phyloP scores from a whole-genome alignment of 2,329 filamentous ascomycete genomes.

The Cladosporium velox region DNA sequence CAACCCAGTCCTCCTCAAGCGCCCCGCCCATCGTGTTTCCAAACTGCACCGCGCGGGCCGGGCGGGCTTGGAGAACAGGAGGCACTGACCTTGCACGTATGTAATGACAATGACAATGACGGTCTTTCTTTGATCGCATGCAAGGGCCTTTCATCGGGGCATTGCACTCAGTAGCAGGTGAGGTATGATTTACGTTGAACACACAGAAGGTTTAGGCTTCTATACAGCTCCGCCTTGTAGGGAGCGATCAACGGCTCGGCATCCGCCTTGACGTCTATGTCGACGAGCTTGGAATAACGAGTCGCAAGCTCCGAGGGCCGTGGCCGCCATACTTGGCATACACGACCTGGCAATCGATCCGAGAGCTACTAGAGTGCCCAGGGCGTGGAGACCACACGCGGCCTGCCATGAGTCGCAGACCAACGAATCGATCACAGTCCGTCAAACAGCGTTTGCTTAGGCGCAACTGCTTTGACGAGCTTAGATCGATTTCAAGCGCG shows the following conservation, averaged over 20 bases:
- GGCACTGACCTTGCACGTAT: background rate
- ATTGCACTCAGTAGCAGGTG: background rate
- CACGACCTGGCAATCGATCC: background rate
- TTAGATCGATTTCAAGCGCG: background rate
- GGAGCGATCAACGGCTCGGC: background rate
- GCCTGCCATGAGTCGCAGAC: background rate
- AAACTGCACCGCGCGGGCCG: constrained; percentile 6
- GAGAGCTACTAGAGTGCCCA: background rate
- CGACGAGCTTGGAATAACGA: background rate
- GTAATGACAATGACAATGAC: background rate
- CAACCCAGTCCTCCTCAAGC: background rate
- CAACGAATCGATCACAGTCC: background rate
- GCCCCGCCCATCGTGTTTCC: constrained; percentile 9
- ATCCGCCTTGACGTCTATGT: background rate
- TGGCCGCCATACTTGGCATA: background rate
- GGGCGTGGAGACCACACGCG: background rate
- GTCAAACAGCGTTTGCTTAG: background rate
- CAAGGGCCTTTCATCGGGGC: background rate
- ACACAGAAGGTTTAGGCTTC: background rate
- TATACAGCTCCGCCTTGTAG: background rate
- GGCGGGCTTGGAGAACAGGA: background rate
- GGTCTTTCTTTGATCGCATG: background rate
- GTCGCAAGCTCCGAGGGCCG: background rate
- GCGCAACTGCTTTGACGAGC: background rate
- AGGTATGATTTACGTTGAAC: background rate